Conservation (phyloP, 768 basidiomycete species). For the Coprinellus micaceus region DNA sequence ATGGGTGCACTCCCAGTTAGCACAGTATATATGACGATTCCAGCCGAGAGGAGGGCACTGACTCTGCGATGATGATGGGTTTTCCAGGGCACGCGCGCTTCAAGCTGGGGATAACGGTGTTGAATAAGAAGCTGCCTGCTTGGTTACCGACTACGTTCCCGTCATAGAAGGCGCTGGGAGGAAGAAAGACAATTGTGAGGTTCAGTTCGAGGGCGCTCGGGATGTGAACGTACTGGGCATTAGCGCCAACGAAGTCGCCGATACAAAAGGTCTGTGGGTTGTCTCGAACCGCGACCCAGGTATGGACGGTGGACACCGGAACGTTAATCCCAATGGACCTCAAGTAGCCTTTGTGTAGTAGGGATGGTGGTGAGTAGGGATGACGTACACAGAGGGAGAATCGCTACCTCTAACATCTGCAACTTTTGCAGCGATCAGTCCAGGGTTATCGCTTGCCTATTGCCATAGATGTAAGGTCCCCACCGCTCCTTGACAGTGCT, state of each 20-base stretch:
- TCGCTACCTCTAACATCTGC: slow-evolving; percentile 31
- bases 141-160: slow-evolving; percentile 25
- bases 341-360: slow-evolving; percentile 28
- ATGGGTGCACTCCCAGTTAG: no score
- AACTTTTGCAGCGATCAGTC: slow-evolving; percentile 35
- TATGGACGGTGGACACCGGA: slow-evolving; percentile 36
- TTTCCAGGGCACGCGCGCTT: slow-evolving; percentile 35
- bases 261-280: slow-evolving; percentile 29
- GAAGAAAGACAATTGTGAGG: no score
- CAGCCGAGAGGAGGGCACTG: no score
- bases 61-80: slow-evolving; percentile 36
- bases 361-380: no score
- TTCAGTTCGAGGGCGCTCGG: no score
- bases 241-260: slow-evolving; percentile 37
- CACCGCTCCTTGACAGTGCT: no score
- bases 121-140: slow-evolving; percentile 36
- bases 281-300: slow-evolving; percentile 31
- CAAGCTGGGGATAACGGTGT: slow-evolving; percentile 35
- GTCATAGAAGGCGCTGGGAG: slow-evolving; percentile 40
- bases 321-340: slow-evolving; percentile 30
- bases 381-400: neutral
- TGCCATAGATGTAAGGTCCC: no score
- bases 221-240: slow-evolving; percentile 42
- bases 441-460: slow-evolving; percentile 28
- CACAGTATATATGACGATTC: no score